phyloP scores from a whole-genome alignment of 2,329 filamentous ascomycete species.

The Colletotrichum filicis region DNA sequence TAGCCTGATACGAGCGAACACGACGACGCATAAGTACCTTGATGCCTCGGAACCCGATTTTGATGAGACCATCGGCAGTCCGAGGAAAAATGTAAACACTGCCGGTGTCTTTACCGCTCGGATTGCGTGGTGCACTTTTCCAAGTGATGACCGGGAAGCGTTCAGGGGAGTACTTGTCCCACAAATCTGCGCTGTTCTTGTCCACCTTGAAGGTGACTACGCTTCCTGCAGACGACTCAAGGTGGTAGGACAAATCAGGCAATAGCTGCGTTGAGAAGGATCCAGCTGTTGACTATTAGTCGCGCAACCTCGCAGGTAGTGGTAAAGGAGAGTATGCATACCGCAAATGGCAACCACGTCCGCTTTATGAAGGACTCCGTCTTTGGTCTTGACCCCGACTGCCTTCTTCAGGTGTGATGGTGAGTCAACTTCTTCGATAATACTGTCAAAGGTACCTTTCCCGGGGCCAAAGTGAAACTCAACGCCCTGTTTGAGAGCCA shows the following conservation, averaged over 20 bases:
- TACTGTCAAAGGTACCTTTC: conserved; percentile 38
- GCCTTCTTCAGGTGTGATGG: conserved; percentile 38
- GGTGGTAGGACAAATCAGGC: conserved; percentile 36
- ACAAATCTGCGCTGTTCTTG: conserved; percentile 38
- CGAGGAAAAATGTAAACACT: conserved; percentile 43
- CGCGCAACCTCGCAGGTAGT: not conserved
- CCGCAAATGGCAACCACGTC: conserved; percentile 50
- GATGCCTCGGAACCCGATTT: conserved; percentile 44
- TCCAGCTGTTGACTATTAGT: conserved; percentile 38
- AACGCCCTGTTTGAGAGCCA: conserved; percentile 40
- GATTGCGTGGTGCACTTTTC: conserved; percentile 42
- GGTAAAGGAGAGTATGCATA: conserved; percentile 38
- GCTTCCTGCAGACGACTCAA: conserved; percentile 39
- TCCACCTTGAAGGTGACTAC: conserved; percentile 37
- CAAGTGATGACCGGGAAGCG: conserved; percentile 46
- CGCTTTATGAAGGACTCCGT: conserved; percentile 47
- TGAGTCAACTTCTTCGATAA: conserved; percentile 35
- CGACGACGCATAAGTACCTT: conserved; percentile 49
- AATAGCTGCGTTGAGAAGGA: conserved; percentile 45
- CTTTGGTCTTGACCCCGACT: conserved; percentile 50
- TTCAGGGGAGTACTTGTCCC: conserved; percentile 47
- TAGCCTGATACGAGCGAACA: conserved; percentile 41
- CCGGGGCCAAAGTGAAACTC: conserved; percentile 40
- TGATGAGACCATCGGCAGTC: conserved; percentile 39
- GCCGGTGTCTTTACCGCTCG: conserved; percentile 42